Evolutionary conservation across 306 rosid genomes (phyloP), one percentile per base, ranked within the genome.

Genomic region (Amphicarpaea edgeworthii): DNA sequence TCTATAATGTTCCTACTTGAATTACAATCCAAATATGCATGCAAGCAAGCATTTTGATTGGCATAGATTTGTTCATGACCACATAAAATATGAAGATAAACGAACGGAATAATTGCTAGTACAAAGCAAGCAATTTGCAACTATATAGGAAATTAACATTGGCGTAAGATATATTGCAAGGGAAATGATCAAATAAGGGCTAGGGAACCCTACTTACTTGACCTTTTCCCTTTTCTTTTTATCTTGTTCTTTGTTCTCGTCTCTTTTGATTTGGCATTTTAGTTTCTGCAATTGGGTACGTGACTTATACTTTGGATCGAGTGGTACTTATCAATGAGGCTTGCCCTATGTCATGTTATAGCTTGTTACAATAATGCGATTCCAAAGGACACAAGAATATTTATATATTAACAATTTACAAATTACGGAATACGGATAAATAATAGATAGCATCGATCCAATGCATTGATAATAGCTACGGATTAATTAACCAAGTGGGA

Each of bases 241-340:
- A 16, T n/a, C 66, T 60, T 60, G 42, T 59, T 59, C 43, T 62
- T 62, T 62, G 23, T 34, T 34, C 3, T 57, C 49, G 12, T 43
- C 19, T 75, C 12, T 14, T 41, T 58, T 49, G 45, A 20, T 74
- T 62, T 28, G 72, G 34, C 64, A 62, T 5, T 14, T 57, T 58
- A 14, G 42, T 66, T 65, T 50, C 61, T 65, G 3, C 30, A 17
- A 37, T 45, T 49, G 24, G 66, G 77, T n/a, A n/a, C n/a, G n/a
- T 70, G 55, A 50, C 32, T 70, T 42, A 54, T 63, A n/a, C 40
- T 70, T 24, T 70, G 28, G 57, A n/a, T n/a, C n/a, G n/a, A 62
- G 14, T 3, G 9, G 68, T 70, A 51, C 59, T 71, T 61, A 21
- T 54, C 7, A 57, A 40, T 50, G 72, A 53, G 32, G 43, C 47